Conservation (phyloP, 345 rosid genomes). For the Durio zibethinus region DNA sequence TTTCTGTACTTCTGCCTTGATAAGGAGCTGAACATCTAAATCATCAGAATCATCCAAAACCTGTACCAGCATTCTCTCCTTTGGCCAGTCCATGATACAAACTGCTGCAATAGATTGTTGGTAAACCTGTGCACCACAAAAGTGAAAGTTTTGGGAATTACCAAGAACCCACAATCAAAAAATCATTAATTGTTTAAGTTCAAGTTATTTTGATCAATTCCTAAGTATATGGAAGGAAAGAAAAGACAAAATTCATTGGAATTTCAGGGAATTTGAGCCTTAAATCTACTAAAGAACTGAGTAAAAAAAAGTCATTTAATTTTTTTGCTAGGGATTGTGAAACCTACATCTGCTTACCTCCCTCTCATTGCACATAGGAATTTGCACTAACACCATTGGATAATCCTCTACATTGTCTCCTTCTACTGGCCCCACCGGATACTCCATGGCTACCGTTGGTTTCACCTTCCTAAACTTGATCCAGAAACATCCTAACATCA, state of each 20-base stretch:
- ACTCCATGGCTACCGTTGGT: conserved; percentile 50
- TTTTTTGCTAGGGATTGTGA: conserved; percentile 15
- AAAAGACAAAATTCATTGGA: not conserved
- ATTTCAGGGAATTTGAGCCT: not conserved
- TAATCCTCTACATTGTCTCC: conserved; percentile 45
- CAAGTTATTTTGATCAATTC: not conserved
- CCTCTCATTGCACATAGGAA: conserved; percentile 97
- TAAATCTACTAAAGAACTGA: not conserved
- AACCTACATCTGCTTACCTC: conserved; percentile 87
- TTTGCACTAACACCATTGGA: conserved; percentile 92
- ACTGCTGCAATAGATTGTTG: conserved; percentile 81
- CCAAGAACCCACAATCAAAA: not conserved
- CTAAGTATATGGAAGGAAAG: not conserved
- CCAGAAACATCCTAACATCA: conserved; percentile 79
- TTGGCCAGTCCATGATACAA: conserved; percentile 85
- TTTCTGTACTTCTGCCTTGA: conserved; percentile 83
- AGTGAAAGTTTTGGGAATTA: not conserved
- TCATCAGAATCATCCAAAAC: conserved; percentile 89
- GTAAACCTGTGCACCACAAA: conserved; percentile 50
- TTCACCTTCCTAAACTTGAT: conserved; percentile 59
- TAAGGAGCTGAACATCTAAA: conserved; percentile 63
- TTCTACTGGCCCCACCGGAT: conserved; percentile 27
- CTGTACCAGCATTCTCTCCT: conserved; percentile 82
- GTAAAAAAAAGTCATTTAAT: not conserved
- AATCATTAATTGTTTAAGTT: not conserved